Conservation (phyloP, 1,284 basidiomycete genomes). For the Trichosporon asahii region DNA sequence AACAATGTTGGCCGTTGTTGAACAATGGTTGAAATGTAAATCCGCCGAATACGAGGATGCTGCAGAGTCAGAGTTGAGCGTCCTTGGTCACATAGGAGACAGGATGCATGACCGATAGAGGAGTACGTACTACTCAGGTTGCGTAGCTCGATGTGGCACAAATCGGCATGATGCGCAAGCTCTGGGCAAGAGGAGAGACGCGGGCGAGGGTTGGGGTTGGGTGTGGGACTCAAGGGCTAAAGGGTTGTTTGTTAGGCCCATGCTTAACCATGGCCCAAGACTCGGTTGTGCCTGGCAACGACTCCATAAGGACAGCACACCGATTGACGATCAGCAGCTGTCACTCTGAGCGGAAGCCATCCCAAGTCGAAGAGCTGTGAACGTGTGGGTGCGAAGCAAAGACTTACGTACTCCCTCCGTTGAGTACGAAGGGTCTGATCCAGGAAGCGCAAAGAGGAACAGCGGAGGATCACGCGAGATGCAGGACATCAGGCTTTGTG, state of each 20-base stretch:
- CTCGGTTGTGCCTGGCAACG: constrained; percentile 11
- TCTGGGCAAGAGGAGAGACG: neutral
- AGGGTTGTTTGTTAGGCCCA: constrained; percentile 10
- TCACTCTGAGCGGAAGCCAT: neutral
- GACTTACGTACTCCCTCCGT: constrained; percentile 1
- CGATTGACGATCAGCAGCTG: neutral
- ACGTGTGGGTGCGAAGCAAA: neutral
- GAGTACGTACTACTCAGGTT: constrained; percentile 1
- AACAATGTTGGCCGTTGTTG: neutral
- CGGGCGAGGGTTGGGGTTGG: neutral
- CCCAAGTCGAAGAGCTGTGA: neutral
- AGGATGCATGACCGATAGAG: neutral
- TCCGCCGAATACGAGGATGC: neutral
- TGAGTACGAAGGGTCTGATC: neutral
- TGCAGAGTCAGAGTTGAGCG: neutral
- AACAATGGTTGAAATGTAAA: neutral
- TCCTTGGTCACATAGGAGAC: neutral
- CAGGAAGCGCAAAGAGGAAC: neutral
- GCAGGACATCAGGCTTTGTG: neutral
- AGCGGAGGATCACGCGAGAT: neutral
- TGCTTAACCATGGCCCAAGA: constrained; percentile 8
- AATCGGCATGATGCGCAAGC: neutral
- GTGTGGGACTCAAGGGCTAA: neutral
- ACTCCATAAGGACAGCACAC: neutral
- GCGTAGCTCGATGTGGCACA: neutral